phyloP scores from a whole-genome alignment of 23 red algal species.

The Rhodosorus marinus region DNA sequence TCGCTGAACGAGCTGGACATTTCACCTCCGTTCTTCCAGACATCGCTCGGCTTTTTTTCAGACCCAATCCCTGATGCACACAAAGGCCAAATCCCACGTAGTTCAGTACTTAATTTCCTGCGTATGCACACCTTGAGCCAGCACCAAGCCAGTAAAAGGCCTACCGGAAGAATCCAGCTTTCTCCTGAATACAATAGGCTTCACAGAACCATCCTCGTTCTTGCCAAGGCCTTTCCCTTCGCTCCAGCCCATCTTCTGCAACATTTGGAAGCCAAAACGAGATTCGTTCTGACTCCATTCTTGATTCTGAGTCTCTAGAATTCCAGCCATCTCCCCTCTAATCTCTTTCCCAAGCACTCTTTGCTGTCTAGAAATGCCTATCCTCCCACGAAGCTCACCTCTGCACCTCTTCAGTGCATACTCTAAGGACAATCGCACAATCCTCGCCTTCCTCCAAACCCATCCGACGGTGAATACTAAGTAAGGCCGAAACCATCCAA shows the following conservation, averaged over 20 bases:
- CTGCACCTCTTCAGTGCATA: no score
- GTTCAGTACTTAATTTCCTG: background rate
- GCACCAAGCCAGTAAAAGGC: constrained; percentile 8
- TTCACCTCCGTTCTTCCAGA: background rate
- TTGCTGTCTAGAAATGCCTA: no score
- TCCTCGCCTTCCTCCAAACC: no score
- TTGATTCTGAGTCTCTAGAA: constrained; percentile 23
- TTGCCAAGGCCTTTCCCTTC: constrained; percentile 59
- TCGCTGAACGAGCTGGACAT: background rate
- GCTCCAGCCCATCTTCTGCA: constrained; percentile 55
- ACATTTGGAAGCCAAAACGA: constrained; percentile 27
- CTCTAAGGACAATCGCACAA: no score
- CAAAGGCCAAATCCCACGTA: constrained; percentile 9
- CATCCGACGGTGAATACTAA: no score
- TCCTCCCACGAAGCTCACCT: no score
- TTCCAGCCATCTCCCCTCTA: no score
- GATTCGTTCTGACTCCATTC: constrained; percentile 20
- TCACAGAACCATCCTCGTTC: constrained; percentile 15
- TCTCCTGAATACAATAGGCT: constrained; percentile 18
- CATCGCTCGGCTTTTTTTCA: constrained; percentile 20
- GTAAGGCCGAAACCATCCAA: no score
- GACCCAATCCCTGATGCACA: constrained; percentile 9
- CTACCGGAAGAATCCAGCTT: constrained; percentile 17
- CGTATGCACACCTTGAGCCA: background rate
- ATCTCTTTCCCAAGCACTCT: no score